Evolutionary conservation across 257 asterid species (phyloP), one percentile per base, ranked within the genome.

Genomic region (Salvia splendens): DNA sequence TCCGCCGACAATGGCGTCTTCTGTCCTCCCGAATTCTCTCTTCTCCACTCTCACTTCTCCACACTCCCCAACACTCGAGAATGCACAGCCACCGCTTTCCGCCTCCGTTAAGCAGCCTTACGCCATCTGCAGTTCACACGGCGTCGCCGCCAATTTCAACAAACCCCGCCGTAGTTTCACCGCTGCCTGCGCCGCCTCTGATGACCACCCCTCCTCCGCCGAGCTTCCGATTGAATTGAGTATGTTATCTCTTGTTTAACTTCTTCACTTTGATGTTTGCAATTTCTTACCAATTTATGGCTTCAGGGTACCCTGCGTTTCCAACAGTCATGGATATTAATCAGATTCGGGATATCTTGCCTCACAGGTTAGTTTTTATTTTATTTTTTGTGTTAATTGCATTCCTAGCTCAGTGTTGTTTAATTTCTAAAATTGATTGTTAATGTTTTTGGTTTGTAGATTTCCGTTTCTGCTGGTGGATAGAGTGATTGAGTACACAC

Each of bases 391-490:
- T 2, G 3, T 40, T 6, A 4, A 30, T 3, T 35, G 35, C 3
- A 14, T n/a, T 14, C 14, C 2, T 24, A 2, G 30, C 1, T 24
- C 30, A 24, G 30, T 24, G 1, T 24, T 24, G 30, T 24, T 24
- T 24, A 2, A 24, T 24, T 24, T 24, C 30, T 24, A 2, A 2
- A 24, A 24, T 24, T 24, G 30, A 24, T 24, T 24, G 3, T 32
- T 68, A 3, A 24, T 24, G 30, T 61, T 35, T 46, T 33, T 67
- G 30, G 67, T 47, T 47, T 77, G 71, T 68, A 89, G 98, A 16
- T 92, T 77, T 81, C 98, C 96, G 2, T 92, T 92, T 81, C 77
- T 92, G 77, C 73, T 92, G 49, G 95, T 92, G 73, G 98, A 92
- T 84, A 85, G 98, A 82, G 96, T 92, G 82, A 77, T 89, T 64